phyloP scores from a whole-genome alignment of 768 basidiomycete genomes.

The Lactarius evosmus region DNA sequence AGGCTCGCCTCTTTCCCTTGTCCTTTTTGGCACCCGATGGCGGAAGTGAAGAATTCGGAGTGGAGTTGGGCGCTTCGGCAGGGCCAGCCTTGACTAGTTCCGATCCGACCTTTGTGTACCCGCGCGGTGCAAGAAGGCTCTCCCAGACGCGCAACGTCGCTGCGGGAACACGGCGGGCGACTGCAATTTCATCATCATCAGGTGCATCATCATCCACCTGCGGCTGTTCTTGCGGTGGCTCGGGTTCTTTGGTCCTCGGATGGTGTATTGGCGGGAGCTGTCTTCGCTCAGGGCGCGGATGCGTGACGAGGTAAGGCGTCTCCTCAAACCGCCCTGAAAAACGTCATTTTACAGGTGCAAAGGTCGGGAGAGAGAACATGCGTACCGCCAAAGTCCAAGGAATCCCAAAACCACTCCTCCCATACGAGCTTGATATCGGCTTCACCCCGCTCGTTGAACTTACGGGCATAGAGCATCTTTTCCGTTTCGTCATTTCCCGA shows the following conservation, averaged over 20 bases:
- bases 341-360: not conserved
- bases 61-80: slow-evolving; percentile 4
- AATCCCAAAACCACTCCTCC: slow-evolving; percentile 99
- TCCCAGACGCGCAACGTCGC: slow-evolving; percentile 70
- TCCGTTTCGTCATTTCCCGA: slow-evolving; percentile 61
- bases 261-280: not conserved
- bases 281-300: slow-evolving; percentile 25
- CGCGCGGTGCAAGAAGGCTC: slow-evolving; percentile 61
- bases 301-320: slow-evolving; percentile 21
- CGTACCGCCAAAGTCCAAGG: slow-evolving; percentile 64
- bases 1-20: slow-evolving; percentile 13
- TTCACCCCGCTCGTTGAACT: slow-evolving; percentile 66
- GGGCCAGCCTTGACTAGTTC: slow-evolving; percentile 46
- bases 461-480: slow-evolving; percentile 76
- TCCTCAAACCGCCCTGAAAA: slow-evolving; percentile 26
- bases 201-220: slow-evolving; percentile 9
- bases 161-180: slow-evolving; percentile 55
- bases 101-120: slow-evolving; percentile 58
- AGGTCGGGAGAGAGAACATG: slow-evolving; percentile 13
- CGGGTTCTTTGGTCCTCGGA: slow-evolving; percentile 1
- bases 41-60: slow-evolving; percentile 9
- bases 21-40: not conserved
- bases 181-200: slow-evolving; percentile 56
- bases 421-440: slow-evolving; percentile 77
- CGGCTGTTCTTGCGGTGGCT: not conserved